These are phyloP conservation scores for Dactylonectria macrodidyma DNA, from an alignment of 2,329 filamentous ascomycete species.

Conservation along the genomic window DNA sequence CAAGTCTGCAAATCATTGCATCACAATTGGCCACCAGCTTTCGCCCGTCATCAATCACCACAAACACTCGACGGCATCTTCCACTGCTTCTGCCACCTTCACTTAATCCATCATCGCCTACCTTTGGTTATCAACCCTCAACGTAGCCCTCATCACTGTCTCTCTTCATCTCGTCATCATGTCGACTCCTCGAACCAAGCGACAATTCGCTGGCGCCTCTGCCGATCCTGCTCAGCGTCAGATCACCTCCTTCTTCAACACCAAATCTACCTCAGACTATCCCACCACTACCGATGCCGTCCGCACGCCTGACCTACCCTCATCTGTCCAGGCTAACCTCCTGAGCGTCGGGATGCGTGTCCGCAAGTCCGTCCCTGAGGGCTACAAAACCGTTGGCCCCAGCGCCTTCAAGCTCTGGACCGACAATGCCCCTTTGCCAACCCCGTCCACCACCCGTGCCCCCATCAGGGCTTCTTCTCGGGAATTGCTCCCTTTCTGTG, in stretches of 20 bases:
- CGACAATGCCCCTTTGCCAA: slow-evolving; percentile 48
- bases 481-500: slow-evolving; percentile 86
- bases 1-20: slow-evolving; percentile 15
- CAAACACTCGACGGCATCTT: background rate
- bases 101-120: background rate
- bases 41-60: slow-evolving; percentile 1
- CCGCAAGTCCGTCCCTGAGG: slow-evolving; percentile 92
- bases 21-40: background rate
- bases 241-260: slow-evolving; percentile 75
- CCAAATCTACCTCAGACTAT: slow-evolving; percentile 50
- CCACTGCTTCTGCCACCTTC: background rate
- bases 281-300: slow-evolving; percentile 42
- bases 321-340: slow-evolving; percentile 83
- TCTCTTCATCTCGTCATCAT: slow-evolving; percentile 53
- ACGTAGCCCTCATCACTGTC: background rate
- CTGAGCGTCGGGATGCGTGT: slow-evolving; percentile 94
- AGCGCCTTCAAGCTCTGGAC: slow-evolving; percentile 68
- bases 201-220: slow-evolving; percentile 72
- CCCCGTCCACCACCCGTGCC: slow-evolving; percentile 23
- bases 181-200: slow-evolving; percentile 71
- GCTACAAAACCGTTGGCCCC: slow-evolving; percentile 82
- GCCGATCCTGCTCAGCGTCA: slow-evolving; percentile 72
- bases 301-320: slow-evolving; percentile 69
- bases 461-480: slow-evolving; percentile 55
- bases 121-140: background rate